Evolutionary conservation across 2,329 filamentous ascomycete genomes (phyloP).

Genomic region (Nigrospora oryzae): DNA sequence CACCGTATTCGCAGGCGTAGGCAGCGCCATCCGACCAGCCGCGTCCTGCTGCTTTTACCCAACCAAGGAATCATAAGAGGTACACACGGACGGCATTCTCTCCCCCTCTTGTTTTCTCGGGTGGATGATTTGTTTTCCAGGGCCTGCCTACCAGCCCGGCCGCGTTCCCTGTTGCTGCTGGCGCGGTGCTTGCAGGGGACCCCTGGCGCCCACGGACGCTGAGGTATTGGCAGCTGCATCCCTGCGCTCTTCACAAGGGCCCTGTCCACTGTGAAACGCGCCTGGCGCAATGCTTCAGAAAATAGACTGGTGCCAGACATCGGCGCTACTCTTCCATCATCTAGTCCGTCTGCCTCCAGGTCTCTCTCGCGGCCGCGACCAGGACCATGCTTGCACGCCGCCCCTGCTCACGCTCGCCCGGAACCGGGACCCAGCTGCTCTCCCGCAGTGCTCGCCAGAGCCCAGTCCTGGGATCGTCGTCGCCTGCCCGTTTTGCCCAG

Average conservation of each 20-base stretch:
- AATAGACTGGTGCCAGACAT: constrained; percentile 24
- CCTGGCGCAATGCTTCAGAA: constrained; percentile 42
- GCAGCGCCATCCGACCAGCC: no score
- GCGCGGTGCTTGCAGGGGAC: neutral
- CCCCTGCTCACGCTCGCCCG: no score
- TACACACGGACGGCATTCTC: no score
- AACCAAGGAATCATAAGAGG: no score
- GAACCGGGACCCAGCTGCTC: no score
- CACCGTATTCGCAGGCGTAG: no score
- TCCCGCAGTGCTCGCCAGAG: no score
- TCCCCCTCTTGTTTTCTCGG: no score
- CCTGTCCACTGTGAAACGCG: constrained; percentile 38
- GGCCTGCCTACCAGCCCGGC: neutral
- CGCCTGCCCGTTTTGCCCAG: no score
- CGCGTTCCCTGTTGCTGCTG: neutral
- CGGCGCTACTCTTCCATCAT: constrained; percentile 23
- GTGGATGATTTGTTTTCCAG: constrained; percentile 2
- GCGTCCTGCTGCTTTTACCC: no score
- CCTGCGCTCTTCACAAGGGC: constrained; percentile 14
- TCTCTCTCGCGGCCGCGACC: neutral
- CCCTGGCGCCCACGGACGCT: neutral
- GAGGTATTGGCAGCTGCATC: constrained; percentile 4
- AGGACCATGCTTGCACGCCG: no score
- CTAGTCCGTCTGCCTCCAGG: constrained; percentile 12
- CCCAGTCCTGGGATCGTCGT: no score